A percentile compares a stretch with the other conserved stretches of the same genome.
phyloP scores from a whole-genome alignment of 306 rosid species.

The Rosa multiflora region DNA sequence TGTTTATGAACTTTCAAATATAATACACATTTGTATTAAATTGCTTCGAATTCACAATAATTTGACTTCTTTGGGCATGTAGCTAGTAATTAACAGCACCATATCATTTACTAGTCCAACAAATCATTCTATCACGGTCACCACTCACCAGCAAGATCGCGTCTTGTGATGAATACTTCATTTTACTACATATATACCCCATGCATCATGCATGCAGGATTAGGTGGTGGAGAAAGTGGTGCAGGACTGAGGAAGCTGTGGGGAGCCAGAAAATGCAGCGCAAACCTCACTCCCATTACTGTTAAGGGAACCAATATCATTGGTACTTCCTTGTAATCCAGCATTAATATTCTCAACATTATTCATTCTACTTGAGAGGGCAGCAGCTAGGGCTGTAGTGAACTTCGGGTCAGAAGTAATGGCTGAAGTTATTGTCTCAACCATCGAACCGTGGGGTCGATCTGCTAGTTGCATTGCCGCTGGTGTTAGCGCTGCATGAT shows the following conservation, averaged over 20 bases:
- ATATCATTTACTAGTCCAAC: neutral
- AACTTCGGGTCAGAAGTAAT: conserved; percentile 57
- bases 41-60: too few species aligned
- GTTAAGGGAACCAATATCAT: neutral
- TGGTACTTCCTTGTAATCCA: neutral
- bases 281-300: neutral
- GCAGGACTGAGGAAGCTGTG: neutral
- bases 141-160: neutral
- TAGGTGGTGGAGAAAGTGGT: conserved; percentile 1
- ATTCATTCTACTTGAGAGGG: conserved; percentile 43
- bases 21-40: too few species aligned
- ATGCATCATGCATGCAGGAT: neutral
- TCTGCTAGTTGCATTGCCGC: neutral
- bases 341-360: neutral
- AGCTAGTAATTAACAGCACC: too few species aligned
- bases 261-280: neutral
- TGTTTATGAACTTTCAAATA: too few species aligned
- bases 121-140: neutral
- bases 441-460: conserved; percentile 1
- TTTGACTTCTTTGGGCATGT: neutral
- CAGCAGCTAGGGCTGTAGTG: conserved; percentile 53
- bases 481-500: conserved; percentile 11
- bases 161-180: neutral
- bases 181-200: neutral
- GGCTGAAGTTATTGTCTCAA: conserved; percentile 43